Evolutionary conservation across 2,329 filamentous ascomycete species (phyloP), one percentile per base, ranked within the genome.

Genomic region (Pseudogymnoascus sp.): DNA sequence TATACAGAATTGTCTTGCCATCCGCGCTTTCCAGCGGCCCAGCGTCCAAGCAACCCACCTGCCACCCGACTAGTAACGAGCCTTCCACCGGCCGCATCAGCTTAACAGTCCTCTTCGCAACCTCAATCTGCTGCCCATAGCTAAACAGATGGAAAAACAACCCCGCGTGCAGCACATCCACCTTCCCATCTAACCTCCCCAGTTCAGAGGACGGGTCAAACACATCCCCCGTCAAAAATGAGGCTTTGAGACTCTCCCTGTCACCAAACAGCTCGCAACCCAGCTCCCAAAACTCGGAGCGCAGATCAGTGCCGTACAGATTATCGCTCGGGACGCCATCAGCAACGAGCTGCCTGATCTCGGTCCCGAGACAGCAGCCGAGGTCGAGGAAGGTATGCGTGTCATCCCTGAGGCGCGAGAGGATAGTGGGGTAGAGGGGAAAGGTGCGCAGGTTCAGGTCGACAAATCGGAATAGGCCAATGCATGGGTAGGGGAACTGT

Each of bases 81-180:
- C 72, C 75, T 17, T 50, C 37, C 29, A 56, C 64, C 60, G 70
- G 68, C 62, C 71, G 64, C 67, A 33, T 63, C 11, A n/a, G 68
- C 37, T 5, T 23, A 7, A 65, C 64, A 15, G 62, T 46, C 23
- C 64, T 37, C 62, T 73, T 73, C 11, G 72, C 72, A n/a, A 73
- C 71, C 53, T 72, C 67, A 10, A 76, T 65, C 64, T 80, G 77
- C 7, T 70, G 69, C 1, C 77, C 73, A 67, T 70, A 76, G 33
- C 72, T 70, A 65, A 78, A 80, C 7, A 79, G 70, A 61, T 80
- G 78, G 46, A 80, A 74, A 68, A 80, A 77, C 0, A 75, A 75
- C 0, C 72, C 72, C 1, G 77, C 71, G 35, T 77, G 71, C 6
- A 80, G 66, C 11, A 80, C 73, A 63, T 79, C 75, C 1, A 78